phyloP scores from a whole-genome alignment of 139 green algal genomes.

The Chlamydomonas sphaeroides region DNA sequence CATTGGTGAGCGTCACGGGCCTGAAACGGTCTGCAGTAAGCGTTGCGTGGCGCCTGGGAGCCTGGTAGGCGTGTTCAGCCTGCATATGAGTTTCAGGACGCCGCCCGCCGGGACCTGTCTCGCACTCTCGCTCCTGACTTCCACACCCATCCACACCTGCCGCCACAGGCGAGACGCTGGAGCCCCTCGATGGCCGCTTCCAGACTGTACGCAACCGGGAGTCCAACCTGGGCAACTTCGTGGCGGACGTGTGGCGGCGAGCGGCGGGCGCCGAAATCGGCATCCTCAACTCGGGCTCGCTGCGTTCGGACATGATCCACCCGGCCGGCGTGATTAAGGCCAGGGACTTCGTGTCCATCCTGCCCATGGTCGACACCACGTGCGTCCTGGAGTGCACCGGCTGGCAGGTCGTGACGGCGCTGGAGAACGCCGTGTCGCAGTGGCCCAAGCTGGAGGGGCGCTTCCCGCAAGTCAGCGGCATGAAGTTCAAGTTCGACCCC shows the following conservation, averaged over 20 bases:
- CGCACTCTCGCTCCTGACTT: too few species aligned
- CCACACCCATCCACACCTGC: too few species aligned
- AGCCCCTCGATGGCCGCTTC: conserved; percentile 74
- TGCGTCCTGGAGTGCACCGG: conserved; percentile 41
- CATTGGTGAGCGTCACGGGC: conserved; percentile 43
- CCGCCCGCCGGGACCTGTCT: too few species aligned
- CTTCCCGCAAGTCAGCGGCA: conserved; percentile 69
- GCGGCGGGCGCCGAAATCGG: conserved; percentile 55
- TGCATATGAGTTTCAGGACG: too few species aligned
- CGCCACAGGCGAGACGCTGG: conserved; percentile 39
- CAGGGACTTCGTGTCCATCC: conserved; percentile 73
- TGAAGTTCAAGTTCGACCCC: conserved; percentile 74
- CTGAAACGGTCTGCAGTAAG: too few species aligned
- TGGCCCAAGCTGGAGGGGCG: conserved; percentile 77
- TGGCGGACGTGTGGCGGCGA: conserved; percentile 55
- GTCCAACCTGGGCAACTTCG: conserved; percentile 79
- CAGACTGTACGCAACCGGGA: conserved; percentile 67
- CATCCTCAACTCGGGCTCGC: conserved; percentile 76
- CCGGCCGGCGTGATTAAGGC: conserved; percentile 56
- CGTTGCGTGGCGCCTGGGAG: too few species aligned
- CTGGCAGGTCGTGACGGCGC: conserved; percentile 60
- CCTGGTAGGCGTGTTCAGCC: too few species aligned
- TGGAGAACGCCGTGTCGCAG: conserved; percentile 77
- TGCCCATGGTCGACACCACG: conserved; percentile 80
- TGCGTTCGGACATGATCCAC: conserved; percentile 60